Conservation (phyloP, 441 rosid genomes). For the Erodium trifolium region DNA sequence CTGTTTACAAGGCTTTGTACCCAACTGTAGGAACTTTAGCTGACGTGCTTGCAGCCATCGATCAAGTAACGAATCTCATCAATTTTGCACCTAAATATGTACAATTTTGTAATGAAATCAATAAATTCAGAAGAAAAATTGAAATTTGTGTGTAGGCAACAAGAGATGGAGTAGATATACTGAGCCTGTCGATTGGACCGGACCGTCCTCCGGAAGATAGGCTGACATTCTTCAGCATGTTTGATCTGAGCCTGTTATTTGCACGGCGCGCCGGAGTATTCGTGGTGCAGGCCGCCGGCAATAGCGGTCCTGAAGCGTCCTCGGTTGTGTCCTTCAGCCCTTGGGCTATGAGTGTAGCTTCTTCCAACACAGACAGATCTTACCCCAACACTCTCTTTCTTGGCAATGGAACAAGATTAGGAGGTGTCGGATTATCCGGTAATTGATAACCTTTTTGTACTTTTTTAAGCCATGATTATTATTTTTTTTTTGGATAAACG, state of each 20-base stretch:
- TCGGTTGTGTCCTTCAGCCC: conserved; percentile 57
- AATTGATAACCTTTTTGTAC: background rate
- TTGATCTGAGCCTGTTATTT: conserved; percentile 39
- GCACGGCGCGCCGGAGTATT: conserved; percentile 56
- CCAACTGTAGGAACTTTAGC: conserved; percentile 51
- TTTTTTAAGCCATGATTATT: background rate
- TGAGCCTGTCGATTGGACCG: conserved; percentile 39
- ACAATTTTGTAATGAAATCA: background rate
- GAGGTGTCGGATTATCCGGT: conserved; percentile 55
- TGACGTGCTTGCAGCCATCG: conserved; percentile 63
- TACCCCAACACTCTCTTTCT: conserved; percentile 44
- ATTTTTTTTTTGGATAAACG: too few relatives aligned
- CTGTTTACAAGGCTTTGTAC: conserved; percentile 53
- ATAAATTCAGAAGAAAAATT: background rate
- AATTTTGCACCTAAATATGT: too few relatives aligned
- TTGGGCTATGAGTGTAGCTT: conserved; percentile 44
- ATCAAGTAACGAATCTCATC: conserved; percentile 35
- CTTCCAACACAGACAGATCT: conserved; percentile 42
- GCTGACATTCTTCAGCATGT: conserved; percentile 40
- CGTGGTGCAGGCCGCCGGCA: conserved; percentile 63
- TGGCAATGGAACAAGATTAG: conserved; percentile 37
- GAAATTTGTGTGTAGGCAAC: conserved; percentile 31
- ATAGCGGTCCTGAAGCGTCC: conserved; percentile 48
- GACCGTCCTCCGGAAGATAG: conserved; percentile 43
- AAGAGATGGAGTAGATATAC: conserved; percentile 51